Evolutionary conservation across 306 rosid species (phyloP).

Genomic region (Betula pendula): DNA sequence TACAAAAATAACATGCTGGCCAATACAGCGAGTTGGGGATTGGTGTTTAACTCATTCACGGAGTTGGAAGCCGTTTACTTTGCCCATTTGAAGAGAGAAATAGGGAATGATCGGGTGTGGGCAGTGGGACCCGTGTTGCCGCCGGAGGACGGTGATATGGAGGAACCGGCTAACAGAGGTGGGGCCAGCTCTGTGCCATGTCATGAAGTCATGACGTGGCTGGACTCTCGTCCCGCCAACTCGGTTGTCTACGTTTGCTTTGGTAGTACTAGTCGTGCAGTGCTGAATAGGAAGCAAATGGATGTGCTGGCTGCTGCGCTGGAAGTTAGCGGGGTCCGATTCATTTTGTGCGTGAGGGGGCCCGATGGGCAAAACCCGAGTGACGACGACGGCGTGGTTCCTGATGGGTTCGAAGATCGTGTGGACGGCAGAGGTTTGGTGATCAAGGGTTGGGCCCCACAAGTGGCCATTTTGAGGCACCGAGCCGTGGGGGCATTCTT

Average conservation of each 20-base stretch:
- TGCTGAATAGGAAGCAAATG: constrained; percentile 33
- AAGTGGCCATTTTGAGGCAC: constrained; percentile 39
- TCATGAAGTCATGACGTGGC: constrained; percentile 32
- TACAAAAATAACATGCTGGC: not conserved
- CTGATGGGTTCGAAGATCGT: constrained; percentile 24
- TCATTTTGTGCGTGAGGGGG: constrained; percentile 14
- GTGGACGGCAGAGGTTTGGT: constrained; percentile 25
- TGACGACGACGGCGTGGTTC: constrained; percentile 1
- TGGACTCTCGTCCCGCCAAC: constrained; percentile 2
- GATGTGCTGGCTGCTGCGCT: constrained; percentile 27
- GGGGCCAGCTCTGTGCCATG: constrained; percentile 30
- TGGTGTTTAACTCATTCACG: constrained; percentile 39
- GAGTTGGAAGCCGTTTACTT: constrained; percentile 39
- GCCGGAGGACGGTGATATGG: not conserved
- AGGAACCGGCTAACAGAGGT: constrained; percentile 22
- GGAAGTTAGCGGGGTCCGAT: constrained; percentile 40
- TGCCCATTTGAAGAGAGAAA: constrained; percentile 28
- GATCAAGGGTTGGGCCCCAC: constrained; percentile 56
- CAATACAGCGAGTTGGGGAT: constrained; percentile 37
- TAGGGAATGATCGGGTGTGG: constrained; percentile 41
- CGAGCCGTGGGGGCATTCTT: constrained; percentile 47
- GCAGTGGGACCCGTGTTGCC: constrained; percentile 46
- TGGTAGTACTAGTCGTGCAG: constrained; percentile 45
- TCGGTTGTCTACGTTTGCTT: constrained; percentile 51
- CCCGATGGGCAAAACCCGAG: constrained; percentile 13